phyloP scores from a whole-genome alignment of 2,329 filamentous ascomycete genomes.

The Colletotrichum sp. region DNA sequence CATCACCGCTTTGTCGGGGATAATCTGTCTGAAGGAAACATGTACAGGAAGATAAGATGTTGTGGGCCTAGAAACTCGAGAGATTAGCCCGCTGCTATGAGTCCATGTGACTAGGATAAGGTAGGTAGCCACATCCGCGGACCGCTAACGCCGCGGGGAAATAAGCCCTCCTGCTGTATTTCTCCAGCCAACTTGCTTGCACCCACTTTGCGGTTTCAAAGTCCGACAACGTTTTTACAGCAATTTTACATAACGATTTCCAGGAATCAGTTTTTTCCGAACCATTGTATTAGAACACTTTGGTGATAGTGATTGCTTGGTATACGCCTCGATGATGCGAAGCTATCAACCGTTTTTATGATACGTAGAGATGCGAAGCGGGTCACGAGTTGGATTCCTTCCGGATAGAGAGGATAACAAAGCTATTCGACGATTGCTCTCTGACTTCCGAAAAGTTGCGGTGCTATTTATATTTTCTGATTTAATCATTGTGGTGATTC shows the following conservation, averaged over 20 bases:
- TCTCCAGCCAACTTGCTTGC: neutral
- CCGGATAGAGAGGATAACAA: too few species aligned
- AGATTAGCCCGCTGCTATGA: neutral
- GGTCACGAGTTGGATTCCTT: too few species aligned
- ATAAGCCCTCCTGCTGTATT: neutral
- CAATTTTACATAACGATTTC: neutral
- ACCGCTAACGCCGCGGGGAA: neutral
- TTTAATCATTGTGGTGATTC: too few species aligned
- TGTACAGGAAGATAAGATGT: neutral
- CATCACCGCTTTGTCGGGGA: neutral
- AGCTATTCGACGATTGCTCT: too few species aligned
- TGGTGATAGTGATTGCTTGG: neutral
- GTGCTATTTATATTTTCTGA: too few species aligned
- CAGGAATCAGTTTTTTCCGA: too few species aligned
- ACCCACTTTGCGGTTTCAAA: too few species aligned
- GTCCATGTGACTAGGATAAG: neutral
- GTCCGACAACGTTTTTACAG: neutral
- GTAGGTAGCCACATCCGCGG: neutral
- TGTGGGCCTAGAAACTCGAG: neutral
- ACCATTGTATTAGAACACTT: neutral
- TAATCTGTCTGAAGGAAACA: neutral
- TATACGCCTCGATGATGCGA: neutral
- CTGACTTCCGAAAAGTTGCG: too few species aligned
- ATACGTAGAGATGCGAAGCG: too few species aligned
- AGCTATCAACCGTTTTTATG: too few species aligned